Evolutionary conservation across 177 flowering plant genomes (phyloP).

Genomic region (Telopea speciosissima): DNA sequence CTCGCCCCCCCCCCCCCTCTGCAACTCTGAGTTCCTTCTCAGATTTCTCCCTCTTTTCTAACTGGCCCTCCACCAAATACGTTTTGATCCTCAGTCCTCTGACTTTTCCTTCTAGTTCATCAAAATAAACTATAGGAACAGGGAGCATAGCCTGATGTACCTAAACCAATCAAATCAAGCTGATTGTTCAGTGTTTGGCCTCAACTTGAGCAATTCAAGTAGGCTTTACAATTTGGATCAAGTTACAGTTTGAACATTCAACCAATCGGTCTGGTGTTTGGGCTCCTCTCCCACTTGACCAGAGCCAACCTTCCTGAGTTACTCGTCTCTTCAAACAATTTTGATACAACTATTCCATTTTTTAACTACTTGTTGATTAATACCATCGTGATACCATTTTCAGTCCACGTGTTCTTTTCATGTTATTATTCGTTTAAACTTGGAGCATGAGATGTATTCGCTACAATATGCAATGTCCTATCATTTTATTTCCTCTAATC

Average conservation of each 20-base stretch:
- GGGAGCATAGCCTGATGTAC: neutral
- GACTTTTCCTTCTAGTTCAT: neutral
- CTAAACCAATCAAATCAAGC: neutral
- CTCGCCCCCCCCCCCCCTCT: no score
- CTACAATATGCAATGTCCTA: neutral
- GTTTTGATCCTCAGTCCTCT: neutral
- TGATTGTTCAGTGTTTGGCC: neutral
- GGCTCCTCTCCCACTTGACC: neutral
- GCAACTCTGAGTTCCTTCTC: no score
- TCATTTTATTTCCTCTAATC: neutral
- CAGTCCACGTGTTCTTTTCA: no score
- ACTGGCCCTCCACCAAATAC: no score
- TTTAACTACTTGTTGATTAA: neutral
- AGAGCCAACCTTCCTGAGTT: neutral
- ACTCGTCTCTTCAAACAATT: neutral
- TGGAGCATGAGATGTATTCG: neutral
- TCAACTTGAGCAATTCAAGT: neutral
- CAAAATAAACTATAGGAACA: neutral
- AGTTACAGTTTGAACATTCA: no score
- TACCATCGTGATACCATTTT: neutral
- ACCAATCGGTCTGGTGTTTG: neutral
- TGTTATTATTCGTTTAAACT: no score
- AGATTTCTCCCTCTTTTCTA: no score
- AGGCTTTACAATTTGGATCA: neutral
- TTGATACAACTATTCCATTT: neutral